Conservation (phyloP, 148 eudicot genomes). For the Chenopodium album region DNA sequence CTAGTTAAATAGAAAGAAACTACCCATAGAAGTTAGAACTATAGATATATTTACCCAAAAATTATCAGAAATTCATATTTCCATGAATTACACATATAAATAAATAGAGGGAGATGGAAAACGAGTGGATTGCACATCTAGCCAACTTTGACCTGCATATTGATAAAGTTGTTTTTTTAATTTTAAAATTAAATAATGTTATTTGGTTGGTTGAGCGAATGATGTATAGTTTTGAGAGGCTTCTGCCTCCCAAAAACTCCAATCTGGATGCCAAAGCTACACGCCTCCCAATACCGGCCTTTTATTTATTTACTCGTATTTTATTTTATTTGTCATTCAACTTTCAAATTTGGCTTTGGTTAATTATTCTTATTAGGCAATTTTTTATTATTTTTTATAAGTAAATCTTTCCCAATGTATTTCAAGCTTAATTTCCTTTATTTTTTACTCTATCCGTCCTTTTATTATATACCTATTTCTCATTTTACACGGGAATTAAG, state of each 20-base stretch:
- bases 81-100: not conserved
- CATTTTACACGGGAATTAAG: too few relatives aligned
- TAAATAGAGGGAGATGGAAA: constrained; percentile 2
- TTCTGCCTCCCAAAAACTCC: not conserved
- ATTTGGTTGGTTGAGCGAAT: not conserved
- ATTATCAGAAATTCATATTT: too few relatives aligned
- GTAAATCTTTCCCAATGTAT: too few relatives aligned
- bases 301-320: not conserved
- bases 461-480: too few relatives aligned
- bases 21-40: too few relatives aligned
- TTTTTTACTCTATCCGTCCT: too few relatives aligned
- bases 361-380: too few relatives aligned
- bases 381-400: too few relatives aligned
- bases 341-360: not conserved
- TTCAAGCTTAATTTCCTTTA: too few relatives aligned
- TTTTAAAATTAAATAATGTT: not conserved
- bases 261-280: constrained; percentile 22
- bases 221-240: constrained; percentile 9
- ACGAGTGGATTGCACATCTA: constrained; percentile 25
- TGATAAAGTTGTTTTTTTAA: not conserved
- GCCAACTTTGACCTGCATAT: constrained; percentile 27
- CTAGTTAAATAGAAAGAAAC: too few relatives aligned
- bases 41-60: too few relatives aligned
- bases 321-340: not conserved
- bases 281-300: constrained; percentile 15